Conservation (phyloP, 2,329 filamentous ascomycete genomes). For the Beauveria sp. region DNA sequence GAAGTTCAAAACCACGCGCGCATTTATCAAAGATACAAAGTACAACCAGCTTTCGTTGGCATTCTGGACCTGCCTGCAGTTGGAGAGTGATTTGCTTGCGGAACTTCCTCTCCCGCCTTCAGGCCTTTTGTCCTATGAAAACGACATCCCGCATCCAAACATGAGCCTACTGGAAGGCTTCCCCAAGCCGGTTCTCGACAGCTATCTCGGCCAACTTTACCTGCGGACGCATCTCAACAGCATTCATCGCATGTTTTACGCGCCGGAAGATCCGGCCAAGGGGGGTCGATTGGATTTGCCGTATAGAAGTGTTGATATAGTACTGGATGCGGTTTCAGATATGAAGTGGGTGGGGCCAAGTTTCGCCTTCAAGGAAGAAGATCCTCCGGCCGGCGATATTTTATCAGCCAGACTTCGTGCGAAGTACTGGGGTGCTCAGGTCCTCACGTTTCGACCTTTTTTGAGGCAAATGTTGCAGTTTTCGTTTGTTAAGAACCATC, state of each 20-base stretch:
- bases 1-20: slow-evolving; percentile 28
- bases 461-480: slow-evolving; percentile 48
- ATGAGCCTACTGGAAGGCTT: slow-evolving; percentile 36
- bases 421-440: slow-evolving; percentile 89
- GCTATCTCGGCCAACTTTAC: slow-evolving; percentile 57
- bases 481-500: slow-evolving; percentile 30
- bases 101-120: slow-evolving; percentile 64
- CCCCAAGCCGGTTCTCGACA: slow-evolving; percentile 42
- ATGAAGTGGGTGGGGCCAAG: slow-evolving; percentile 40
- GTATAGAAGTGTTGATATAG: slow-evolving; percentile 39
- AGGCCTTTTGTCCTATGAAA: slow-evolving; percentile 52
- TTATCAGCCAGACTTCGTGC: slow-evolving; percentile 76
- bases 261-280: slow-evolving; percentile 31
- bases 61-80: slow-evolving; percentile 89
- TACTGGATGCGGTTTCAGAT: slow-evolving; percentile 34
- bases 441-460: slow-evolving; percentile 82
- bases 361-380: slow-evolving; percentile 55
- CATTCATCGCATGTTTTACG: slow-evolving; percentile 51
- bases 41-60: slow-evolving; percentile 63
- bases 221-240: slow-evolving; percentile 57
- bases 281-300: slow-evolving; percentile 23
- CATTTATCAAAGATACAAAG: slow-evolving; percentile 34
- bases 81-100: slow-evolving; percentile 61
- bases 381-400: slow-evolving; percentile 67
- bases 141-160: slow-evolving; percentile 60